Percentiles rank a stretch among this genome's conserved stretches.
Conservation (phyloP, 2,329 filamentous ascomycete species). For the Aureobasidium sp. region DNA sequence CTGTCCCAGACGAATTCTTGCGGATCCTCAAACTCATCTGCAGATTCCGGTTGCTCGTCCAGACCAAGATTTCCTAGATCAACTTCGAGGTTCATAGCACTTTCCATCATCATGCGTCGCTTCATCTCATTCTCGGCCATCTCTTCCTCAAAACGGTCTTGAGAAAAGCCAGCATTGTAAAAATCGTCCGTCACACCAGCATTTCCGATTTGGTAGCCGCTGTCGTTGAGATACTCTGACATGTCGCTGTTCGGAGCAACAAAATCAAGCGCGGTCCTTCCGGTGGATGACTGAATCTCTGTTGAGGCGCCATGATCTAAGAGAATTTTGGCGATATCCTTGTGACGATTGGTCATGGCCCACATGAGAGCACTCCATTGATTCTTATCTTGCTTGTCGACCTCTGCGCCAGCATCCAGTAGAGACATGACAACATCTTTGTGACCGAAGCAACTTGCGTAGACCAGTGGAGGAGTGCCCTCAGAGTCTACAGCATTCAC, state of each 20-base stretch:
- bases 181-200: conserved; percentile 77
- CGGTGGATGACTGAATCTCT: conserved; percentile 88
- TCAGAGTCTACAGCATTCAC: conserved; percentile 86
- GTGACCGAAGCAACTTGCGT: conserved; percentile 97
- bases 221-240: conserved; percentile 88
- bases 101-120: conserved; percentile 98
- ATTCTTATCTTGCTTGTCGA: conserved; percentile 91
- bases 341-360: conserved; percentile 98
- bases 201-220: conserved; percentile 81
- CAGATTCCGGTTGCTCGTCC: conserved; percentile 83
- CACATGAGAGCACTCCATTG: conserved; percentile 99
- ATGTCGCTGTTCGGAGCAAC: conserved; percentile 93
- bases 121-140: conserved; percentile 95
- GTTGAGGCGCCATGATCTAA: conserved; percentile 89
- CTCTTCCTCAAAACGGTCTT: conserved; percentile 93
- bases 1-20: conserved; percentile 95
- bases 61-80: conserved; percentile 92
- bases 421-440: conserved; percentile 78
- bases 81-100: conserved; percentile 90
- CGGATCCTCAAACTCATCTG: conserved; percentile 76
- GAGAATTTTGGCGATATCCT: conserved; percentile 85
- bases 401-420: conserved; percentile 75
- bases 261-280: conserved; percentile 92
- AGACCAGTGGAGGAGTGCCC: conserved; percentile 91
- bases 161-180: conserved; percentile 83